These are phyloP conservation scores for Stygiomarasmius scandens DNA, from an alignment of 1,284 basidiomycete genomes.

Conservation along the genomic window DNA sequence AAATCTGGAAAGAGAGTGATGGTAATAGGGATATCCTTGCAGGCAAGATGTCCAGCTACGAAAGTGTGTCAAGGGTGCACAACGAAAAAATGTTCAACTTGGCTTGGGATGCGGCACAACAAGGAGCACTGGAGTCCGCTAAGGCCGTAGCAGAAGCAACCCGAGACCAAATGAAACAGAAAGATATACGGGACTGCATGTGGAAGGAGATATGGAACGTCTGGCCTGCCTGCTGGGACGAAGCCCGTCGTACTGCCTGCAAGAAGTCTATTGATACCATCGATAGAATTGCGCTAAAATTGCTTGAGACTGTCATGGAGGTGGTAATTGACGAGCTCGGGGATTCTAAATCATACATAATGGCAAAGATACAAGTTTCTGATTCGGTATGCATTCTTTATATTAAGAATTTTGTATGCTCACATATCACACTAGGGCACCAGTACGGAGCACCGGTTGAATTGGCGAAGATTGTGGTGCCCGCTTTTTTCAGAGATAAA, in stretches of 20 bases:
- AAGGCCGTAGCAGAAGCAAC: not conserved
- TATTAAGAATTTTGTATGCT: too few species aligned
- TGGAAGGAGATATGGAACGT: not conserved
- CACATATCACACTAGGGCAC: too few species aligned
- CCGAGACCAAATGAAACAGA: not conserved
- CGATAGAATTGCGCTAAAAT: not conserved
- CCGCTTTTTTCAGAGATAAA: too few species aligned
- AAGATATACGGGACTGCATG: not conserved
- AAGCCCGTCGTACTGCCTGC: not conserved
- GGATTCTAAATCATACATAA: too few species aligned
- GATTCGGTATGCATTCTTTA: too few species aligned
- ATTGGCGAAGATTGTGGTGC: too few species aligned
- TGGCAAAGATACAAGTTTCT: too few species aligned
- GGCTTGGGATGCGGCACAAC: not conserved
- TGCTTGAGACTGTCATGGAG: not conserved
- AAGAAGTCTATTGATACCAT: not conserved
- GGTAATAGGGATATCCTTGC: too few species aligned
- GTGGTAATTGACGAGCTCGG: slow-evolving; percentile 1
- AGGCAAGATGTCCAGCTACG: too few species aligned
- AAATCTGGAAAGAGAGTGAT: too few species aligned
- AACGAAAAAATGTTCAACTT: slow-evolving; percentile 2
- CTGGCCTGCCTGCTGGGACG: slow-evolving; percentile 1
- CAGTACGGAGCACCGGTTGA: too few species aligned
- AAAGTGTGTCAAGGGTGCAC: not conserved
- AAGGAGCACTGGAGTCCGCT: not conserved